phyloP scores from a whole-genome alignment of 139 green algal genomes.

The Chlorella sp. region DNA sequence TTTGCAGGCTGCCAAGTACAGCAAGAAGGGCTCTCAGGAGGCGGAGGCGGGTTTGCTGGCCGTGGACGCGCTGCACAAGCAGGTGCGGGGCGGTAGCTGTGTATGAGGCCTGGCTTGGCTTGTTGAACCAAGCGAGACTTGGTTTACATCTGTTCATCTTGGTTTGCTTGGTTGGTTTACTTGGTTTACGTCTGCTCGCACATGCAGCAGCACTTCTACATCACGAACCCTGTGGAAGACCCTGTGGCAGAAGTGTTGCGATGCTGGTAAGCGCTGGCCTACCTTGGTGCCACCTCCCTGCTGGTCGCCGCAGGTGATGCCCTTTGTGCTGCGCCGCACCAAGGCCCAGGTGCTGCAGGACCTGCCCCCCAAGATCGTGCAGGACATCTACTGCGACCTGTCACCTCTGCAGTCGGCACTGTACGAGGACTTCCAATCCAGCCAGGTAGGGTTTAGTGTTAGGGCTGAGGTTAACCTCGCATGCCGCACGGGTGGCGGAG shows the following conservation, averaged over 20 bases:
- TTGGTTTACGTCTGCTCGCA: no score
- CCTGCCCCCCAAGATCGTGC: constrained; percentile 93
- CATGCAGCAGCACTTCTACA: no score
- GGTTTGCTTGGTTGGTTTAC: no score
- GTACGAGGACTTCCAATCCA: constrained; percentile 72
- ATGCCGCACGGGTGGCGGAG: no score
- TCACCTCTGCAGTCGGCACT: constrained; percentile 74
- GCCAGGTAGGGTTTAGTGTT: constrained; percentile 27
- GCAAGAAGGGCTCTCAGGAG: constrained; percentile 59
- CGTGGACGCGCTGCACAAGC: constrained; percentile 84
- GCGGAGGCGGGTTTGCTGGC: constrained; percentile 72
- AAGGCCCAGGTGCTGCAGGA: constrained; percentile 72
- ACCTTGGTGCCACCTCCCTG: background rate
- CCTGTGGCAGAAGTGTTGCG: no score
- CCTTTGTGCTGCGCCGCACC: constrained; percentile 92
- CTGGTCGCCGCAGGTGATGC: constrained; percentile 61
- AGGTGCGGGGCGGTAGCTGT: no score
- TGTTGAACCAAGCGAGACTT: no score
- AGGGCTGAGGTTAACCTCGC: no score
- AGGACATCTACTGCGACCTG: constrained; percentile 82
- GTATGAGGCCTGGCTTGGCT: no score
- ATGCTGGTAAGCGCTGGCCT: no score
- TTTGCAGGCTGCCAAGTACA: constrained; percentile 31
- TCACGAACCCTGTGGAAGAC: no score
- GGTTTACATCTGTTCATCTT: no score